phyloP scores from a whole-genome alignment of 2,329 filamentous ascomycete genomes.

The Mycosphaerella sp. region DNA sequence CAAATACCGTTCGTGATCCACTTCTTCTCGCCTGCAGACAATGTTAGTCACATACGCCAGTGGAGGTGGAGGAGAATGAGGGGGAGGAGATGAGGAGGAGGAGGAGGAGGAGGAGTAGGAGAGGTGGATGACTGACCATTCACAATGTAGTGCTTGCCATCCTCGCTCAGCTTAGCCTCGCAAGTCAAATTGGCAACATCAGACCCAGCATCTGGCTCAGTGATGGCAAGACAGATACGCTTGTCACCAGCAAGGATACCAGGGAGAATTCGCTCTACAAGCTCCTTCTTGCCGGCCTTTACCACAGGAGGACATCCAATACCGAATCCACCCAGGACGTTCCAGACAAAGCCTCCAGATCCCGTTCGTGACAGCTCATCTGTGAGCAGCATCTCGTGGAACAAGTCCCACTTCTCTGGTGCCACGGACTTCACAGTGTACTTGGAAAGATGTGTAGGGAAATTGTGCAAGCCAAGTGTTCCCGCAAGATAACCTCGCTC shows the following conservation, averaged over 20 bases:
- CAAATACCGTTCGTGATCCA: slow-evolving; percentile 43
- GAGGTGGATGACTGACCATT: slow-evolving; percentile 55
- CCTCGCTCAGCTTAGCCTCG: slow-evolving; percentile 88
- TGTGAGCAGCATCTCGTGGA: slow-evolving; percentile 94
- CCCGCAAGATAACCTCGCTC: slow-evolving; percentile 90
- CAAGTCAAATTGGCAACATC: slow-evolving; percentile 95
- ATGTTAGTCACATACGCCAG: neutral
- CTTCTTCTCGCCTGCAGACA: slow-evolving; percentile 15
- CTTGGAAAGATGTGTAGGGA: slow-evolving; percentile 67
- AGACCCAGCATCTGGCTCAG: slow-evolving; percentile 60
- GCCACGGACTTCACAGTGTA: slow-evolving; percentile 70
- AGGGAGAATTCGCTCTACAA: slow-evolving; percentile 82
- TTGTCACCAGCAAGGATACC: slow-evolving; percentile 88
- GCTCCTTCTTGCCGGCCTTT: slow-evolving; percentile 80
- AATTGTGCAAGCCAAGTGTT: slow-evolving; percentile 69
- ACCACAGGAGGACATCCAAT: slow-evolving; percentile 88
- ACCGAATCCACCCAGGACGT: slow-evolving; percentile 90
- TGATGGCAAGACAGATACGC: slow-evolving; percentile 94
- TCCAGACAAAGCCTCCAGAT: slow-evolving; percentile 94
- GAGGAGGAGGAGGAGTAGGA: too few relatives aligned
- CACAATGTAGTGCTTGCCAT: slow-evolving; percentile 98
- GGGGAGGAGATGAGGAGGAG: too few relatives aligned
- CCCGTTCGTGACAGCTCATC: slow-evolving; percentile 87
- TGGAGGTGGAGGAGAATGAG: neutral
- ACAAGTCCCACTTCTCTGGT: slow-evolving; percentile 91